Evolutionary conservation across 1,284 basidiomycete species (phyloP), one percentile per base, ranked within the genome.

Genomic region (Trichosporon coremiiforme): DNA sequence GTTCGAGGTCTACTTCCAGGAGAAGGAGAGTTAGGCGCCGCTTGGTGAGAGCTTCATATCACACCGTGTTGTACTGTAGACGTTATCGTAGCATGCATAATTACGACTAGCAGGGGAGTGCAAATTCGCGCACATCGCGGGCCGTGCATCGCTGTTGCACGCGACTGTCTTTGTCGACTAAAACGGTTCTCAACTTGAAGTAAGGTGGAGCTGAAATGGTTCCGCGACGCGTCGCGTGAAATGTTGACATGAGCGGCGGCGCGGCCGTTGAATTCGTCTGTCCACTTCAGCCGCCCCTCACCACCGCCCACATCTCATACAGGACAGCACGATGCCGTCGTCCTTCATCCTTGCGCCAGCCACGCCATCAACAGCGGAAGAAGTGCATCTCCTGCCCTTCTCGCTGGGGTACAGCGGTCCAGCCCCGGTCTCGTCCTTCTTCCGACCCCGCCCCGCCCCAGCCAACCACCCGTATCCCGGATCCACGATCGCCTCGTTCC

Each of bases 1-100:
- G 90, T 95, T 95, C 85, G 88, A 89, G 77, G 85, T 87, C 36
- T 95, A 95, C 83, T 95, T 93, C 38, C 67, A 70, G 50, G 72
- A 70, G 57, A 64, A 65, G 45, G 66, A 66, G 50, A 55, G 25
- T 4, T 60, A 60, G 47, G 47, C 47, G 20, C 33, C 47, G 47
- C 47, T 20, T 20, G 15, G 45, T 20, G 15, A 20, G n/a, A 47
- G 47, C 47, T 22, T 53, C 47, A 53, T 53, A 17, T 45, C 41
- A 45, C 47, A 53, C 47, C 47, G 47, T 53, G 47, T 53, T 53
- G 47, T 53, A 53, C 47, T 53, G 47, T 53, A 53, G 47, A 53
- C 47, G 47, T 53, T 53, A 22, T 53, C n/a, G 47, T 22, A 53
- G 47, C 47, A 53, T 53, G 47, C 47, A 53, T 53, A 53, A 53